Base-by-base conservation (phyloP, 768 basidiomycete species). In the Collybiopsis luxurians region DNA sequence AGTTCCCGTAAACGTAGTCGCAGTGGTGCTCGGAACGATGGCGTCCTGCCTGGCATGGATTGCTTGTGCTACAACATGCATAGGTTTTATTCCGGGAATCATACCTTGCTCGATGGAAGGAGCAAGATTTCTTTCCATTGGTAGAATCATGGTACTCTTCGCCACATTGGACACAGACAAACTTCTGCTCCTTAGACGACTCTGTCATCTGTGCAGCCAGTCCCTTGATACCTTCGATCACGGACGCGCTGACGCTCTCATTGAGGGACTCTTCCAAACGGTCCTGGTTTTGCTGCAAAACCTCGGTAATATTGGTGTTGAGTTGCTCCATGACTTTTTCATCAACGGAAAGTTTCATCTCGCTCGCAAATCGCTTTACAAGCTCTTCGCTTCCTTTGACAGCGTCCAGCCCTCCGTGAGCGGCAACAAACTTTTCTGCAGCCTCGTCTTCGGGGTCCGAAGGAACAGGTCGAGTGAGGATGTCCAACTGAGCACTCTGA, bases 271-370 rank as follows among this genome's bases (percentile, higher is more conserved):
- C 59, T 56, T 74, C 74, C 3, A 76, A 58, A 11, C 69, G 27
- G 27, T 55, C 60, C 30, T 71, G 67, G 45, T 70, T 70, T 40
- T 70, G 67, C 43, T 67, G 60, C 27, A 76, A 67, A 3, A 69
- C 64, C 40, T 75, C 72, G 6, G 71, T 59, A 31, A 75, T 65
- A 53, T 69, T 72, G 2, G 65, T 60, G 48, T 69, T 75, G 30
- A 76, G 64, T 53, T 76, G 72, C 24, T 71, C 73, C 75, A 76
- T 74, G 4, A 72, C 71, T 2, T 69, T 63, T 38, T 75, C 75
- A 59, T 76, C 74, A 67, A 75, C 69, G 1, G 61, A 60, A 11
- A 73, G 53, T 46, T 76, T 66, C 53, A 70, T 67, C 59, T 75
- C 64, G 50, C 67, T 58, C 9, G 73, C 74, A 59, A 73, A 76